A percentile compares a stretch with the other conserved stretches of the same genome.
Conservation (phyloP, 106 monocot species). For the Platanthera guangdongensis region DNA sequence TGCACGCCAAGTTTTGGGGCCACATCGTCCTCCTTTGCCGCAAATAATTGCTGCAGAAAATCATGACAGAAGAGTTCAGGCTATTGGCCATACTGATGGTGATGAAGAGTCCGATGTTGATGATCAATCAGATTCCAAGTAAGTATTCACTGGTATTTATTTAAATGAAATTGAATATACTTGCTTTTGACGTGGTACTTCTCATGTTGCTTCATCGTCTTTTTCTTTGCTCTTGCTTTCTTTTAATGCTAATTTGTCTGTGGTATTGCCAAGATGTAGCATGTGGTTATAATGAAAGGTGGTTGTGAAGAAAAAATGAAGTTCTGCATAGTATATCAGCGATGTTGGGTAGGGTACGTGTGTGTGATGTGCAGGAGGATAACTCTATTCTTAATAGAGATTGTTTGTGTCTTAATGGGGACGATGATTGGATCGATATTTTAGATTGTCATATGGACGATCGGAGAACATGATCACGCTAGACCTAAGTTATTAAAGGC, state of each 20-base stretch:
- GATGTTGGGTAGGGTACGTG: too few relatives aligned
- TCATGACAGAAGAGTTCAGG: slow-evolving; percentile 34
- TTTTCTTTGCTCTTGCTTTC: neutral
- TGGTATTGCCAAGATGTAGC: neutral
- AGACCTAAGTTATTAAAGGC: too few relatives aligned
- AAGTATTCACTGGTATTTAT: slow-evolving; percentile 17
- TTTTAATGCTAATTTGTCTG: too few relatives aligned
- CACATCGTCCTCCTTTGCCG: slow-evolving; percentile 31
- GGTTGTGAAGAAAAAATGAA: too few relatives aligned
- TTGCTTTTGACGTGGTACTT: neutral
- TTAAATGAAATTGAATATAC: neutral
- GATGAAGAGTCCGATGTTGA: slow-evolving; percentile 65
- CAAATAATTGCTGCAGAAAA: slow-evolving; percentile 39
- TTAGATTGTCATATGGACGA: too few relatives aligned
- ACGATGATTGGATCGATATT: too few relatives aligned
- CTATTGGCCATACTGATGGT: slow-evolving; percentile 28
- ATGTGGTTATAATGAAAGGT: neutral
- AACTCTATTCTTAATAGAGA: too few relatives aligned
- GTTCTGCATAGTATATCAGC: too few relatives aligned
- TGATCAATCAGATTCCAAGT: slow-evolving; percentile 88
- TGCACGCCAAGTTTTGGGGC: slow-evolving; percentile 37
- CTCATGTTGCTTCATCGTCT: neutral
- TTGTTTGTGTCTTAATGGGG: too few relatives aligned
- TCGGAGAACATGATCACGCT: too few relatives aligned
- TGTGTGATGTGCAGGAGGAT: too few relatives aligned